phyloP scores from a whole-genome alignment of 1,139 yeast species.

The Scheffersomyces quercinus region DNA sequence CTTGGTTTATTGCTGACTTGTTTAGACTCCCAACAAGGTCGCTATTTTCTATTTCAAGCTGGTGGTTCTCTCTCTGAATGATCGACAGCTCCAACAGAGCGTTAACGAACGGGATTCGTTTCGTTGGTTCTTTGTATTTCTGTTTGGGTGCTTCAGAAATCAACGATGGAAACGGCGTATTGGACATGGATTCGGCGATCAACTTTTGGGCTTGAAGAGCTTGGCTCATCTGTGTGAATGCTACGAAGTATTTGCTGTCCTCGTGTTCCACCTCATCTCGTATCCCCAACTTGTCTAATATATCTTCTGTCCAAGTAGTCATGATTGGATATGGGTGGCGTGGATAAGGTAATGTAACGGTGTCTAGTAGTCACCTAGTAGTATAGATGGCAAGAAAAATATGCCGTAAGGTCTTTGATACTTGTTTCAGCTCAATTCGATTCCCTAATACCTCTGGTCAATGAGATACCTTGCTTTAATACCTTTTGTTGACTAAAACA shows the following conservation, averaged over 20 bases:
- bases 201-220: constrained; percentile 7
- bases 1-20: constrained; percentile 22
- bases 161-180: constrained; percentile 12
- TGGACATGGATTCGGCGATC: not conserved
- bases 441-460: too few relatives aligned
- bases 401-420: too few relatives aligned
- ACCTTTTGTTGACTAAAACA: too few relatives aligned
- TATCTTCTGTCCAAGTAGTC: constrained; percentile 22
- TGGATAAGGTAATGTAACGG: not conserved
- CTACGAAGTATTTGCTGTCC: constrained; percentile 31
- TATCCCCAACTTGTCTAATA: constrained; percentile 22
- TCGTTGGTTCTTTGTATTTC: constrained; percentile 10
- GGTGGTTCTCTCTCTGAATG: constrained; percentile 3
- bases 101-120: not conserved
- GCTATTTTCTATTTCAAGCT: constrained; percentile 13
- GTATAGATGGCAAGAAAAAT: too few relatives aligned
- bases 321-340: not conserved
- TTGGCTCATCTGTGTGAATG: constrained; percentile 32
- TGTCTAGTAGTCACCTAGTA: too few relatives aligned
- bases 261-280: constrained; percentile 37
- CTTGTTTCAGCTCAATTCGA: too few relatives aligned
- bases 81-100: not conserved
- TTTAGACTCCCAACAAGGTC: constrained; percentile 26
- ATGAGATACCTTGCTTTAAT: too few relatives aligned
- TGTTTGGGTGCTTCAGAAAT: constrained; percentile 11